Evolutionary conservation across 2,329 filamentous ascomycete species (phyloP).

Genomic region (Pseudopyricularia cyperi): DNA sequence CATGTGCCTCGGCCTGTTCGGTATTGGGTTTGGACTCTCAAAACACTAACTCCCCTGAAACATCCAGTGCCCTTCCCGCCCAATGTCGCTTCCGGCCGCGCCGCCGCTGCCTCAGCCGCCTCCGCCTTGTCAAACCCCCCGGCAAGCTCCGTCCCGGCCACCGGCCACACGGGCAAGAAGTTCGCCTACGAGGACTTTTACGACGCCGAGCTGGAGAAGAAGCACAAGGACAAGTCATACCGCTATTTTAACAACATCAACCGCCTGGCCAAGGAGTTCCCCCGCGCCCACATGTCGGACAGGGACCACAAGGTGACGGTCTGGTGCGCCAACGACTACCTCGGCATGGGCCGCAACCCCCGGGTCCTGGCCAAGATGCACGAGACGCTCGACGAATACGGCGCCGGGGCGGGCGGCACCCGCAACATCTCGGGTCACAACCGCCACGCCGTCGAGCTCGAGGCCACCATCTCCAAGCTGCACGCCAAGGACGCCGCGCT

Average conservation of each 20-base stretch:
- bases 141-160: slow-evolving; percentile 10
- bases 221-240: slow-evolving; percentile 99
- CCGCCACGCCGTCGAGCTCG: slow-evolving; percentile 76
- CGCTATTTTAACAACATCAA: slow-evolving; percentile 99
- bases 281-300: slow-evolving; percentile 78
- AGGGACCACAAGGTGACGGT: slow-evolving; percentile 83
- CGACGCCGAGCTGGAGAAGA: slow-evolving; percentile 80
- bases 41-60: too few relatives aligned
- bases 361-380: slow-evolving; percentile 87
- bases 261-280: slow-evolving; percentile 89
- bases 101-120: slow-evolving; percentile 6
- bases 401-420: slow-evolving; percentile 87
- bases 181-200: slow-evolving; percentile 94
- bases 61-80: slow-evolving; percentile 21
- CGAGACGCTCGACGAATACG: slow-evolving; percentile 85
- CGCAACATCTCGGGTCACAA: slow-evolving; percentile 98
- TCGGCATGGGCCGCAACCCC: slow-evolving; percentile 90
- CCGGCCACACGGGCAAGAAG: slow-evolving; percentile 31
- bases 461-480: slow-evolving; percentile 69
- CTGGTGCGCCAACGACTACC: slow-evolving; percentile 98
- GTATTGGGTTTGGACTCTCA: too few relatives aligned
- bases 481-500: slow-evolving; percentile 86
- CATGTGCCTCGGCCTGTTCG: too few relatives aligned
- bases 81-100: slow-evolving; percentile 7
- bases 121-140: slow-evolving; percentile 5